Conservation (phyloP, 371 early-diverging fungal genomes). For the Fennellomyces sp. region DNA sequence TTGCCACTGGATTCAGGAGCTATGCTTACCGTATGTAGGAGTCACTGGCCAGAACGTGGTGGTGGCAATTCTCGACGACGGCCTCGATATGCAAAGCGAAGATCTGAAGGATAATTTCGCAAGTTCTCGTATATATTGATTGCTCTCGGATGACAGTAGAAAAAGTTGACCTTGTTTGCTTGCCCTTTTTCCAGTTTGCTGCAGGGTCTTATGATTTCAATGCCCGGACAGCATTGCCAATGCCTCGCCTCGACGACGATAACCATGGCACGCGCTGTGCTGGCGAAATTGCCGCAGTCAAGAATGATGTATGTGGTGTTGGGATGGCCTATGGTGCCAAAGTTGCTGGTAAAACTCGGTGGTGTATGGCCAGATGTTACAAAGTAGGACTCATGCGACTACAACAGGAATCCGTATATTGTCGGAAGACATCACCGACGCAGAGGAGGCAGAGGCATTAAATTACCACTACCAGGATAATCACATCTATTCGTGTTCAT, state of each 20-base stretch:
- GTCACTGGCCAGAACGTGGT: slow-evolving; percentile 89
- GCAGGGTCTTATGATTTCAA: slow-evolving; percentile 95
- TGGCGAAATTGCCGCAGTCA: slow-evolving; percentile 92
- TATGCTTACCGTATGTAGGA: slow-evolving; percentile 30
- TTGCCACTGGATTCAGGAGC: background rate
- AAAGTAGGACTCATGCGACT: background rate
- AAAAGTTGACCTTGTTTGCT: background rate
- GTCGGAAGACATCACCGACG: slow-evolving; percentile 50
- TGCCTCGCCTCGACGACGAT: slow-evolving; percentile 79
- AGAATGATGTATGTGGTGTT: slow-evolving; percentile 92
- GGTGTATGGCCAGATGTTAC: too few relatives aligned
- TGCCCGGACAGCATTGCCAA: slow-evolving; percentile 74
- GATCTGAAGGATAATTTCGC: slow-evolving; percentile 91
- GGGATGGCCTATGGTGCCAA: slow-evolving; percentile 91
- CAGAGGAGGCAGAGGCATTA: slow-evolving; percentile 84
- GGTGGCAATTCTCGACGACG: slow-evolving; percentile 95
- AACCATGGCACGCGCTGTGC: slow-evolving; percentile 97
- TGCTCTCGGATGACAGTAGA: background rate
- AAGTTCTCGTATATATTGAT: slow-evolving; percentile 28
- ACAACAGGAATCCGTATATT: slow-evolving; percentile 36
- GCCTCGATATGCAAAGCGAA: slow-evolving; percentile 81
- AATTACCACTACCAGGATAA: slow-evolving; percentile 84
- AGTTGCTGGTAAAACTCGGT: slow-evolving; percentile 76
- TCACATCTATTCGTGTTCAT: slow-evolving; percentile 91
- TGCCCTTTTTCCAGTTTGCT: slow-evolving; percentile 53